Percentiles rank a stretch among this genome's conserved stretches.
Conservation (phyloP, 2,329 filamentous ascomycete genomes). For the Xylaria sp. region DNA sequence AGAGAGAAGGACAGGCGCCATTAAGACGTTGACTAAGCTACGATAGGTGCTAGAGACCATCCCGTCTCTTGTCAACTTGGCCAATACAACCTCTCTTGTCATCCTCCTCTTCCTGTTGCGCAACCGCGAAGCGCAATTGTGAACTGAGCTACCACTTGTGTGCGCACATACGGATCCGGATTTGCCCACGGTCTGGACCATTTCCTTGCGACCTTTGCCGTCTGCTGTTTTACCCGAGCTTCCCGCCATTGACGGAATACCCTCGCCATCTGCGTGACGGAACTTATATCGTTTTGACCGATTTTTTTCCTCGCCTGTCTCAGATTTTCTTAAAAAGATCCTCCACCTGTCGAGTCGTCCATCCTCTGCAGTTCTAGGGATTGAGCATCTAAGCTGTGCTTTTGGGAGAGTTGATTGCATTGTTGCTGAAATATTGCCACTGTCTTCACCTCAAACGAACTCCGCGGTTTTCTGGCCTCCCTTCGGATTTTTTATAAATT, state of each 20-base stretch:
- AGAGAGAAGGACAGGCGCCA: background rate
- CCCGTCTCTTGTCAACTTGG: conserved; percentile 18
- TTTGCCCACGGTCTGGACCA: conserved; percentile 16
- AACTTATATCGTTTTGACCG: conserved; percentile 13
- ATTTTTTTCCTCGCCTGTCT: conserved; percentile 10
- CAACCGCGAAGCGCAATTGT: conserved; percentile 21
- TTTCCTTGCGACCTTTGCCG: conserved; percentile 2
- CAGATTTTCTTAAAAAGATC: conserved; percentile 2
- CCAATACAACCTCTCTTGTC: conserved; percentile 5
- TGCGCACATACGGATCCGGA: conserved; percentile 16
- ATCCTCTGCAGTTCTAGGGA: conserved; percentile 2
- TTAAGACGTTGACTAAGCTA: conserved; percentile 22
- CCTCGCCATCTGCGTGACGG: background rate
- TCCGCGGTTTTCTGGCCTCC: conserved; percentile 3
- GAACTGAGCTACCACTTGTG: conserved; percentile 23
- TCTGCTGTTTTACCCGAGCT: background rate
- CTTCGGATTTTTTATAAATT: conserved; percentile 1
- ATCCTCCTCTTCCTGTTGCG: conserved; percentile 12
- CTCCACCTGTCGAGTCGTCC: conserved; percentile 3
- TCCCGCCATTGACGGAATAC: conserved; percentile 10
- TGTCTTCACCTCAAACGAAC: conserved; percentile 40
- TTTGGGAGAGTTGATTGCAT: conserved; percentile 44
- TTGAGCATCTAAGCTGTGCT: conserved; percentile 17
- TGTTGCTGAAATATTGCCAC: conserved; percentile 58
- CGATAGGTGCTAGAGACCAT: conserved; percentile 17